Conservation (phyloP, 2,329 filamentous ascomycete genomes). For the Emmonsia crescens region DNA sequence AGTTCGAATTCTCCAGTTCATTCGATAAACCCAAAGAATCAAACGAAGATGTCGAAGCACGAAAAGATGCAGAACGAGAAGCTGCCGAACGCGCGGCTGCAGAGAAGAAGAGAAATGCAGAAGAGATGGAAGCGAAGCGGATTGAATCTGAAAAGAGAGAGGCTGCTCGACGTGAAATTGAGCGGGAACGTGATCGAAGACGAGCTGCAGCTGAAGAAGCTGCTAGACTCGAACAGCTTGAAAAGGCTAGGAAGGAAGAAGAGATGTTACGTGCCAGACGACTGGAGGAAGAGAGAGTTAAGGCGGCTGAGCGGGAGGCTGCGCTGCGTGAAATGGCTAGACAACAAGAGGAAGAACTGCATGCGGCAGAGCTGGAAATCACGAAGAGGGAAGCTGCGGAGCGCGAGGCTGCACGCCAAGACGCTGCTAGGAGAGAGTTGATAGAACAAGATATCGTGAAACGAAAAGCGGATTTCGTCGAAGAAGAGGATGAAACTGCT, state of each 20-base stretch:
- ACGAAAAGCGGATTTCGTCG: conserved; percentile 8
- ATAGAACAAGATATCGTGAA: conserved; percentile 13
- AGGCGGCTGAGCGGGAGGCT: conserved; percentile 9
- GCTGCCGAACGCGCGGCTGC: background rate
- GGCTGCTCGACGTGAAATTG: conserved; percentile 1
- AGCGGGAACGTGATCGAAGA: conserved; percentile 1
- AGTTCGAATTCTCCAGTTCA: background rate
- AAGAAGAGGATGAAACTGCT: conserved; percentile 5
- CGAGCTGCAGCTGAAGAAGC: conserved; percentile 7
- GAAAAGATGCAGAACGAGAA: conserved; percentile 4
- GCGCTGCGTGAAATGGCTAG: conserved; percentile 10
- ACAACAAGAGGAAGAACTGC: conserved; percentile 8
- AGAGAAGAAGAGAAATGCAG: conserved; percentile 8
- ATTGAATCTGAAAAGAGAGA: conserved; percentile 8
- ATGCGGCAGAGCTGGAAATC: conserved; percentile 6
- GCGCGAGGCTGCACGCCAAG: background rate
- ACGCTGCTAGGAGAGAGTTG: conserved; percentile 6
- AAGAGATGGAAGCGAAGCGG: conserved; percentile 5
- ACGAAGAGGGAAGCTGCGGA: conserved; percentile 3
- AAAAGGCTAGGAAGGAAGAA: conserved; percentile 7
- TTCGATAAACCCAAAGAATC: background rate
- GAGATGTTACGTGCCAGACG: background rate
- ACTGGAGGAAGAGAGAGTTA: conserved; percentile 4
- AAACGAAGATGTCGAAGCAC: conserved; percentile 3
- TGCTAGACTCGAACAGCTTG: conserved; percentile 7